Base-by-base conservation (phyloP, 768 basidiomycete genomes). In the Psilocybe cubensis region DNA sequence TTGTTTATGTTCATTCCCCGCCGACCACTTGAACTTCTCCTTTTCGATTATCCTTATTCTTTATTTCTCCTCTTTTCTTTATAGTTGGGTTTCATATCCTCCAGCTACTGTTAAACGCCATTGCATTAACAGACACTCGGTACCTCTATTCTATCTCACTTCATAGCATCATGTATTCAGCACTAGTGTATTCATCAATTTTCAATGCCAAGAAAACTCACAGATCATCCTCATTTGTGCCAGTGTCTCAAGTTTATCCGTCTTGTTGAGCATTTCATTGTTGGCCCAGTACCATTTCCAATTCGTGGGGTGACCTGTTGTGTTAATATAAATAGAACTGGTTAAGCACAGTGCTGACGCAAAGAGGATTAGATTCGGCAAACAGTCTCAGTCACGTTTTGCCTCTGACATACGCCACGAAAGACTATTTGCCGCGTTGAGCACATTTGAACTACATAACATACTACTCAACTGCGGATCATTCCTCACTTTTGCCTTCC, bases 11-110 rank as follows among this genome's bases (percentile, higher is more conserved):
- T 14, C 40, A 52, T 52, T 28, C 52, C 23, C 31, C 35, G 27
- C 50, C 35, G n/a, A 42, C 42, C 40, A 41, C 28, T 44, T 41
- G 18, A 2, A 9, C 47, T 31, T 40, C 33, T 42, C 28, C 21
- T 31, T 57, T 59, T 59, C 27, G 25, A 51, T 21, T 58, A 57
- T 62, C 54, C 58, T 62, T 59, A 58, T 58, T 59, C 35, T 27
- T 56, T 53, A 54, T 41, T 49, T 29, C 54, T 55, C 24, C 46
- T 21, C 42, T 21, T 20, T 21, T 54, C 40, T 49, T 31, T 49
- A 47, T 46, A 20, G 10, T 41, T 8, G 23, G 28, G 42, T 49
- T 14, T 25, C 31, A 33, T 42, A 21, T 50, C 3, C 24, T 23
- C 43, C 35, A 38, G 11, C 35, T 17, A 47, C 31, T 47, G 38